Base-by-base conservation (phyloP, 2,329 filamentous ascomycete genomes). In the Coleophoma eucalyptorum region DNA sequence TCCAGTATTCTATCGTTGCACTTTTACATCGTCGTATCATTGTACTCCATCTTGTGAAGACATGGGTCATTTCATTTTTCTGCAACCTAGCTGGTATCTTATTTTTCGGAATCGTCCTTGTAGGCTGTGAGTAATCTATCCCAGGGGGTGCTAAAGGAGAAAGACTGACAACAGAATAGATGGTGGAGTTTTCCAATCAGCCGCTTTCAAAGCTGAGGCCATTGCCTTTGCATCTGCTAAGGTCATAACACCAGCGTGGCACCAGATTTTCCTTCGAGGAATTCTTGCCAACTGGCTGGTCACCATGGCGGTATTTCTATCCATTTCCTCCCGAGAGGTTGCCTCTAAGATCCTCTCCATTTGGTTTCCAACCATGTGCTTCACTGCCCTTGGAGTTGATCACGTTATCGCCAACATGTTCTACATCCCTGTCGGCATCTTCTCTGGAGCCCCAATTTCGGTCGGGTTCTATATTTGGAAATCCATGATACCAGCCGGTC, bases 371-470 rank as follows among this genome's bases (percentile, higher is more conserved):
- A 75, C 72, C 8, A 76, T 77, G 38, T 72, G 72, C 0, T 80
- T 80, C 50, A 76, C 79, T 0, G 69, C 69, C 3, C 64, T 77
- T 0, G 74, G 72, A 0, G 67, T 79, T 3, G 77, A 80, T 50
- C 78, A 80, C 63, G 75, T 79, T 40, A 71, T 80, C n/a, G 76
- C 76, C 21, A 79, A 79, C 54, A 79, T 78, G 75, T 76, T 74
- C 19, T 74, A 75, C 45, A 50, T 50, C 33, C 74, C 76, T 0
- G 56, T 77, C 44, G 74, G 67, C 0, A 77, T 81, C 20, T 80
- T 69, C 65, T 56, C 74, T 0, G 62, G 67, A 0, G 66, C 73
- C 0, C 40, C 21, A 3, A 65, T 80, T 19, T 69, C 62, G 0
- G 69, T 77, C 0, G 69, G 70, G 0, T 61, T 77, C 32, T 81